Percentiles rank a stretch among this genome's conserved stretches.
phyloP scores from a whole-genome alignment of 2,329 filamentous ascomycete species.

The Arthrobotrys entomopaga region DNA sequence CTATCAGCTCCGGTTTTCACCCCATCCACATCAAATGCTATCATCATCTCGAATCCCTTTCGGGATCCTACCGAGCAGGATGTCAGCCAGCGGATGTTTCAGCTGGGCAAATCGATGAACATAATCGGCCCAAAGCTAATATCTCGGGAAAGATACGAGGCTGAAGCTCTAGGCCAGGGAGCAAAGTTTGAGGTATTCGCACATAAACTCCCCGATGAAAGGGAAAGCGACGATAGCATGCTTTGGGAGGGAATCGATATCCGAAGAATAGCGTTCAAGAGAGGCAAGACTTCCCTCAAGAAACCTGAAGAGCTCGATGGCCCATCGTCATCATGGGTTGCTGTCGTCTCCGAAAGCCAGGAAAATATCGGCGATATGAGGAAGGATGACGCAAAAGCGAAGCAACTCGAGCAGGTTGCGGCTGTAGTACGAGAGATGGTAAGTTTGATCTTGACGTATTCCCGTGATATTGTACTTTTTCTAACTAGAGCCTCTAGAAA shows the following conservation, averaged over 20 bases:
- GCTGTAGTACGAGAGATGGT: slow-evolving; percentile 46
- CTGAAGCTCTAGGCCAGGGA: slow-evolving; percentile 32
- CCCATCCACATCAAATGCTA: slow-evolving; percentile 32
- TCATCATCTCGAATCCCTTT: slow-evolving; percentile 27
- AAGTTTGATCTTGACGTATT: slow-evolving; percentile 1
- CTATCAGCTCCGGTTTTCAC: slow-evolving; percentile 37
- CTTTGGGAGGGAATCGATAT: slow-evolving; percentile 51
- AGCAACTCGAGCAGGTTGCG: slow-evolving; percentile 48
- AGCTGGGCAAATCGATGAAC: slow-evolving; percentile 45
- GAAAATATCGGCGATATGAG: slow-evolving; percentile 33
- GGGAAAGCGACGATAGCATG: slow-evolving; percentile 34
- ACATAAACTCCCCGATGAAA: slow-evolving; percentile 34
- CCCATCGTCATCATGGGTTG: slow-evolving; percentile 45
- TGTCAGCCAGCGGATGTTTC: slow-evolving; percentile 53
- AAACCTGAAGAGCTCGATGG: slow-evolving; percentile 38
- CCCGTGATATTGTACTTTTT: not conserved
- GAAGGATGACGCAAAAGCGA: slow-evolving; percentile 32
- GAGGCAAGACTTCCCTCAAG: slow-evolving; percentile 37
- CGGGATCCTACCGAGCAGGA: slow-evolving; percentile 33
- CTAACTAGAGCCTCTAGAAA: slow-evolving; percentile 26
- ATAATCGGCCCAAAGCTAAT: slow-evolving; percentile 52
- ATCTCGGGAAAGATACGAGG: slow-evolving; percentile 43
- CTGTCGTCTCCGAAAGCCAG: slow-evolving; percentile 50
- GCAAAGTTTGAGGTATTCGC: slow-evolving; percentile 50
- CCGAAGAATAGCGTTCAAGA: slow-evolving; percentile 43